These are phyloP conservation scores for Eimeria sp. DNA, from an alignment of 169 alveolate species.

Conservation along the genomic window DNA sequence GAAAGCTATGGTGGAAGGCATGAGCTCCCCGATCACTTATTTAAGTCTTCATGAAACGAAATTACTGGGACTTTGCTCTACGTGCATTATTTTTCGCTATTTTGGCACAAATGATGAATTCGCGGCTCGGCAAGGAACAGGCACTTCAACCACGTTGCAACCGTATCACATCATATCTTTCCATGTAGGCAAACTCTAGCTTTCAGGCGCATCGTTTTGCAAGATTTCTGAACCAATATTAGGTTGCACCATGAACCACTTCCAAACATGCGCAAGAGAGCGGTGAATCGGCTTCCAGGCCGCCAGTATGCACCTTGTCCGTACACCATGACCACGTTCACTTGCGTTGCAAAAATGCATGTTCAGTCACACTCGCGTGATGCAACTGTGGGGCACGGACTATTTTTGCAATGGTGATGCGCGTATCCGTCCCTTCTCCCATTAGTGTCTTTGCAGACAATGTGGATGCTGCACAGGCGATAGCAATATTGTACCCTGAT, in stretches of 20 bases:
- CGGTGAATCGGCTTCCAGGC: not conserved
- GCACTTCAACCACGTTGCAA: not conserved
- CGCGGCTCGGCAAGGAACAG: not conserved
- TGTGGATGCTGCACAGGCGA: slow-evolving; percentile 71
- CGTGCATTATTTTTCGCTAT: not conserved
- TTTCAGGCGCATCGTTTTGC: not conserved
- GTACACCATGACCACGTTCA: slow-evolving; percentile 31
- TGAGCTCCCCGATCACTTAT: slow-evolving; percentile 43
- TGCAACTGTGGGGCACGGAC: slow-evolving; percentile 40
- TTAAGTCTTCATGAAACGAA: not conserved
- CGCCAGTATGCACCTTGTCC: slow-evolving; percentile 36
- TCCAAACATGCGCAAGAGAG: not conserved
- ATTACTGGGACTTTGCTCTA: not conserved
- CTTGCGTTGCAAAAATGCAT: not conserved
- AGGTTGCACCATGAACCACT: not conserved
- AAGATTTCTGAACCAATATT: not conserved
- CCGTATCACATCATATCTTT: not conserved
- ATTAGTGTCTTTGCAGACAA: slow-evolving; percentile 33
- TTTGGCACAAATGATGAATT: not conserved
- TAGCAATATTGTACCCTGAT: slow-evolving; percentile 68
- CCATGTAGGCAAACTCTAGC: not conserved
- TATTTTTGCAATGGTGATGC: slow-evolving; percentile 62
- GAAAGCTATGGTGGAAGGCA: slow-evolving; percentile 74
- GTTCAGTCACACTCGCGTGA: slow-evolving; percentile 2
- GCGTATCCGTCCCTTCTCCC: slow-evolving; percentile 60